Conservation (phyloP, 495 filamentous ascomycete species). For the Hypoxylon trugodes region DNA sequence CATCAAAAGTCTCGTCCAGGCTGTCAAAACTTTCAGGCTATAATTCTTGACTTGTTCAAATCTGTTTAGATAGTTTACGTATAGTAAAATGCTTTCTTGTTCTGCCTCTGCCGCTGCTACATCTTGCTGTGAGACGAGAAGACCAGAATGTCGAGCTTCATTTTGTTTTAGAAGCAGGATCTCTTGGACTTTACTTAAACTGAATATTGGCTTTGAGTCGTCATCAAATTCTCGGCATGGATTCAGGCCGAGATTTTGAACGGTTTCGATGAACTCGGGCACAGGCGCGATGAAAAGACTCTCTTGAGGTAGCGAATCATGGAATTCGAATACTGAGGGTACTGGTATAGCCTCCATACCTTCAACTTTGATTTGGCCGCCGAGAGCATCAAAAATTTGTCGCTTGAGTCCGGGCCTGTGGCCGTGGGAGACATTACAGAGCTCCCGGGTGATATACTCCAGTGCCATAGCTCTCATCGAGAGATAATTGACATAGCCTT, state of each 20-base stretch:
- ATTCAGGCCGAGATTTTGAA: slow-evolving; percentile 68
- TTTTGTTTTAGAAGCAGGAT: slow-evolving; percentile 64
- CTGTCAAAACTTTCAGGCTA: slow-evolving; percentile 69
- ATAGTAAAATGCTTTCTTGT: slow-evolving; percentile 62
- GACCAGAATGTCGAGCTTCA: slow-evolving; percentile 60
- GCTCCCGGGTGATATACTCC: slow-evolving; percentile 84
- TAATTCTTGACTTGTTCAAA: slow-evolving; percentile 64
- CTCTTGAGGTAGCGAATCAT: slow-evolving; percentile 86
- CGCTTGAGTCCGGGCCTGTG: slow-evolving; percentile 78
- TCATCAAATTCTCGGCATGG: slow-evolving; percentile 63
- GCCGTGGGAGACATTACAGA: slow-evolving; percentile 75
- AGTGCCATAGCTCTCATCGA: slow-evolving; percentile 74
- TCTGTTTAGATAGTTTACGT: slow-evolving; percentile 71
- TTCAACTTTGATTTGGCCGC: slow-evolving; percentile 73
- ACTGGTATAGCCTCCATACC: slow-evolving; percentile 68
- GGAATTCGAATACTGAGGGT: slow-evolving; percentile 86
- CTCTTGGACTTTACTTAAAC: slow-evolving; percentile 70
- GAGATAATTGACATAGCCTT: slow-evolving; percentile 76
- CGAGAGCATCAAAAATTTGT: slow-evolving; percentile 78
- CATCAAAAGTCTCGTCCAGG: slow-evolving; percentile 83
- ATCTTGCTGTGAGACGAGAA: slow-evolving; percentile 63
- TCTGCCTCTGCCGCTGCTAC: slow-evolving; percentile 66
- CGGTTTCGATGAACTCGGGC: slow-evolving; percentile 63
- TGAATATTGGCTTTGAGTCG: slow-evolving; percentile 59
- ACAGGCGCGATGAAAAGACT: slow-evolving; percentile 55